Evolutionary conservation across 768 basidiomycete species (phyloP).

Genomic region (Naganishia friedmannii): DNA sequence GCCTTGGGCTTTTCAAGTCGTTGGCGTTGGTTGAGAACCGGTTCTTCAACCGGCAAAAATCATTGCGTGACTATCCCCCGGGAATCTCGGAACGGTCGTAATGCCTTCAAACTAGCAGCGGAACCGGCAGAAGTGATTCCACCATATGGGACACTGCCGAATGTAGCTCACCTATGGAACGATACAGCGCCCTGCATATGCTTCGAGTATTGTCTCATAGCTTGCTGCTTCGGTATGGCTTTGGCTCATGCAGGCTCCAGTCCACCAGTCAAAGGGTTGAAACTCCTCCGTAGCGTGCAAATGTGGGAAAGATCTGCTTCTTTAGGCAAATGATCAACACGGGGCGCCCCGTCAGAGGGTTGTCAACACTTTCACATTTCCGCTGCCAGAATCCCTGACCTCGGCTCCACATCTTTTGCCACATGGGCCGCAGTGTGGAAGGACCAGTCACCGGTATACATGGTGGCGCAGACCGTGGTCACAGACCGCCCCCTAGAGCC

Average conservation of each 20-base stretch:
- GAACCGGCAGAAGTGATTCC: neutral
- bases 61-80: too few relatives aligned
- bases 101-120: neutral
- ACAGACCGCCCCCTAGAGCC: too few relatives aligned
- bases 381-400: neutral
- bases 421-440: neutral
- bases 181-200: neutral
- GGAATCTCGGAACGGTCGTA: too few relatives aligned
- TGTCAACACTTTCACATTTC: neutral
- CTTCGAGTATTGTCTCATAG: neutral
- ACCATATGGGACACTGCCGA: too few relatives aligned
- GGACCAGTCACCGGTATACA: neutral
- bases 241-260: too few relatives aligned
- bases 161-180: neutral
- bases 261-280: too few relatives aligned
- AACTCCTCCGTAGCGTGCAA: neutral
- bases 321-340: neutral
- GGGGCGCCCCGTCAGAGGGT: neutral
- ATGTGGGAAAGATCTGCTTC: neutral
- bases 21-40: neutral
- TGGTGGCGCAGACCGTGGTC: neutral
- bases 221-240: neutral
- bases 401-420: neutral
- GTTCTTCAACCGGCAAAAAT: neutral
- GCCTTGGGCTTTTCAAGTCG: neutral